Evolutionary conservation across 768 basidiomycete genomes (phyloP), one percentile per base, ranked within the genome.

Genomic region (Trametes gibbosa): DNA sequence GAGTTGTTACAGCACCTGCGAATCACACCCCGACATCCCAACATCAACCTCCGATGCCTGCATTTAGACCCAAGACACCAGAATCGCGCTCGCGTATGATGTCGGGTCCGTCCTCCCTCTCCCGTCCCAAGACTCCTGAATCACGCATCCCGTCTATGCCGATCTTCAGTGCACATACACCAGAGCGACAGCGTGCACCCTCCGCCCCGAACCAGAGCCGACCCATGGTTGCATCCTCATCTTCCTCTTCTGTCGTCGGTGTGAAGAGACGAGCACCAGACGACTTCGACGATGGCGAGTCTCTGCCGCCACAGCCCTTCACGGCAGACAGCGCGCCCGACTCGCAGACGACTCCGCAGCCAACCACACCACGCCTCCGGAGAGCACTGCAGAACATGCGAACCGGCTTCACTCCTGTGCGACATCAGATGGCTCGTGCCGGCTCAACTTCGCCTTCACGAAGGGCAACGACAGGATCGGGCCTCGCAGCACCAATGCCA

Each of bases 181-280:
- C 85, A 23, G 80, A 83, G 62, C 58, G 58, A 2, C 50, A 56
- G 17, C 65, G 65, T 3, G 43, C 51, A 10, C 54, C 61, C 27
- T 57, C 58, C 17, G 48, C 50, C 24, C 41, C 42, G 21, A 29
- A 37, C 5, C 50, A 48, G 8, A 50, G 21, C 13, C 54, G 53
- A 16, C 19, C 53, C 6, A 50, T 63, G 40, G 60, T 62, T 13
- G 23, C 58, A 12, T 57, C 56, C 2, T 47, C 62, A 27, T 59
- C 77, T 2, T 72, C 80, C 16, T 59, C 65, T 6, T 79, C 82
- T 35, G 66, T 72, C 14, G 66, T 67, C 27, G 85, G 87, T 29
- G 86, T 84, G 75, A 92, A 91, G 68, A 81, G 90, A 12, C 81
- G 83, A 23, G 86, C 84, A 25, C 90, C 90, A 1, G 90, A 91